phyloP scores from a whole-genome alignment of 495 filamentous ascomycete genomes.

The Xylaria bambusicola region DNA sequence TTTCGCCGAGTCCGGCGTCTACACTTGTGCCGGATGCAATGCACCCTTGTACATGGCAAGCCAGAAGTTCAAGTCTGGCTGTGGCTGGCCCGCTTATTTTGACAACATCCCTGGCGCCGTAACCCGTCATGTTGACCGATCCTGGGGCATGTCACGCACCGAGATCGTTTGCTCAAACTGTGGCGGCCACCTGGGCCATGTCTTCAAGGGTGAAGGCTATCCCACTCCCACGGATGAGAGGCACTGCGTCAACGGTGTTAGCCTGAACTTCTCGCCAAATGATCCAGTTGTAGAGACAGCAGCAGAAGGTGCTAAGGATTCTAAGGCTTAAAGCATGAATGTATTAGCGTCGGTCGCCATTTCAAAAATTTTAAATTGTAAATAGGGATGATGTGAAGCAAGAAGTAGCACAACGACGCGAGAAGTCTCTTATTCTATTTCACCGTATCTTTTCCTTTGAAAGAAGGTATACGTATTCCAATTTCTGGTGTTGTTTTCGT shows the following conservation, averaged over 20 bases:
- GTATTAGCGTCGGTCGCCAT: background rate
- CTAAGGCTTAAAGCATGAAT: conserved; percentile 18
- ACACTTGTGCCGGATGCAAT: conserved; percentile 82
- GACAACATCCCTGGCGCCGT: conserved; percentile 91
- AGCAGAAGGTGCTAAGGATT: conserved; percentile 36
- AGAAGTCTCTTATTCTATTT: too few relatives aligned
- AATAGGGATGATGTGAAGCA: background rate
- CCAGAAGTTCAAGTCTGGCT: conserved; percentile 94
- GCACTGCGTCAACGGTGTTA: conserved; percentile 95
- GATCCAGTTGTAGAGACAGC: conserved; percentile 47
- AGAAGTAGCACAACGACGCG: background rate
- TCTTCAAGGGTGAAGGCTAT: conserved; percentile 95
- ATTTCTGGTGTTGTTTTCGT: too few relatives aligned
- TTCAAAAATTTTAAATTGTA: background rate
- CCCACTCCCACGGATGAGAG: conserved; percentile 90
- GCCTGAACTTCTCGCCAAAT: conserved; percentile 73
- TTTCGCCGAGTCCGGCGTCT: conserved; percentile 69
- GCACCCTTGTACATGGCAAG: conserved; percentile 85
- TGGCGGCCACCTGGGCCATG: conserved; percentile 93
- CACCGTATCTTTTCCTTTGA: too few relatives aligned
- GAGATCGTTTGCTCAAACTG: conserved; percentile 95
- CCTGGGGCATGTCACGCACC: conserved; percentile 80
- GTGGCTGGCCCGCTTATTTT: conserved; percentile 97
- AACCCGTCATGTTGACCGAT: conserved; percentile 70
- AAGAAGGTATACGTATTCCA: too few relatives aligned